Base-by-base conservation (phyloP, 495 filamentous ascomycete species). In the Cercophora sp. region DNA sequence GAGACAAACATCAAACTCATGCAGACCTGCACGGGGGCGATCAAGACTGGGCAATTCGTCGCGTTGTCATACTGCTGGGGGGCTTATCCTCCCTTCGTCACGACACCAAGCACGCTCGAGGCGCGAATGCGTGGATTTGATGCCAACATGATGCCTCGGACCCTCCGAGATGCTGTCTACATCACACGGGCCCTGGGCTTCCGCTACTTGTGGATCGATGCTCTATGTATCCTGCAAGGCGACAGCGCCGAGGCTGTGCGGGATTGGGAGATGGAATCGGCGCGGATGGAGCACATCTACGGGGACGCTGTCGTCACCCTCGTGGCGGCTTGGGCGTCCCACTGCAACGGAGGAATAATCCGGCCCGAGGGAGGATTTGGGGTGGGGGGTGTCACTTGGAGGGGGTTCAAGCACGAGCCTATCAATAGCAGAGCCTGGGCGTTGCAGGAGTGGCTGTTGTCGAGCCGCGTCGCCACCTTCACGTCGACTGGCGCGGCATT, bases 31-130 rank as follows among this genome's bases (percentile, higher is more conserved):
- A 19, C 5, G 6, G 16, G 40, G 40, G 4, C 40, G 5, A 23
- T 23, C n/a, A 43, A 23, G 6, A 23, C 16, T 13, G 16, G 16
- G 18, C 16, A 20, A 8, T 43, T 43, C 18, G 16, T 23, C 22
- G 22, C 40, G 18, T 43, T 43, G 18, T 23, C 40, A 6, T 43
- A 43, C 40, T 43, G 40, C 18, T 43, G 40, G 32, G 32, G 32
- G 32, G 9, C 32, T 36, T 16, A 36, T 11, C 32, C 32, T 36
- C 32, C 32, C 3, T 36, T 36, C 9, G 32, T 36, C 22, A 43
- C 40, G 9, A 43, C 40, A 19, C 16, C 40, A 4, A 6, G 15
- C 6, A 23, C 40, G 18, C 16, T 19, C 40, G 40, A 43, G 18
- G n/a, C 40, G 22, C 16, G 22, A 22, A 19, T 19, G 40, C n/a